Percentiles rank a stretch among this genome's conserved stretches.
These are phyloP conservation scores for Coemansia sp. DNA, from an alignment of 192 early-diverging fungal genomes.

Conservation along the genomic window DNA sequence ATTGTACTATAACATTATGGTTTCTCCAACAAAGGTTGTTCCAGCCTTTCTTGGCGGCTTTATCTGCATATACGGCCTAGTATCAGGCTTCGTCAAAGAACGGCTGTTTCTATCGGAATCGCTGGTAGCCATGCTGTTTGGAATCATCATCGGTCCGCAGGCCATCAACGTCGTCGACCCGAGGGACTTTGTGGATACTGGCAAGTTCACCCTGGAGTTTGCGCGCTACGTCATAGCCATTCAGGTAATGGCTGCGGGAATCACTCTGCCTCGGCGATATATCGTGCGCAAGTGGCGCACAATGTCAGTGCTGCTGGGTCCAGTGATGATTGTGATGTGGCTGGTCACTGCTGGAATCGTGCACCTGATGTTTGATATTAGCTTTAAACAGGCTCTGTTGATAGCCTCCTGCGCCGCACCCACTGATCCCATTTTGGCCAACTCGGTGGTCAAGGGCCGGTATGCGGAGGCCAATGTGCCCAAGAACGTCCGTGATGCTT, in stretches of 20 bases:
- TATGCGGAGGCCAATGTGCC: slow-evolving; percentile 93
- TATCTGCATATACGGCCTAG: slow-evolving; percentile 68
- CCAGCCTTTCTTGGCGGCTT: slow-evolving; percentile 71
- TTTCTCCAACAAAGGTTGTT: slow-evolving; percentile 36
- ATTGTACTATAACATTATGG: slow-evolving; percentile 8
- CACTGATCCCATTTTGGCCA: slow-evolving; percentile 92
- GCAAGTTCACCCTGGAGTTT: slow-evolving; percentile 68
- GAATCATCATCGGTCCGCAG: slow-evolving; percentile 79
- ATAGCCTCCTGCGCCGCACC: slow-evolving; percentile 85
- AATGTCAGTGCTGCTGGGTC: slow-evolving; percentile 70
- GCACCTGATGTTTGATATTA: slow-evolving; percentile 47
- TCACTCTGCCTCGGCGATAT: slow-evolving; percentile 76
- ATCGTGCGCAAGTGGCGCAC: slow-evolving; percentile 68
- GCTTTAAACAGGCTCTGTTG: slow-evolving; percentile 59
- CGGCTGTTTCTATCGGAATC: slow-evolving; percentile 67
- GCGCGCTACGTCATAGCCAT: slow-evolving; percentile 82
- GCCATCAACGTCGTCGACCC: slow-evolving; percentile 72
- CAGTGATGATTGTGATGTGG: slow-evolving; percentile 86
- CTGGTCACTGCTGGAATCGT: slow-evolving; percentile 62
- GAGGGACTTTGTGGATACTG: slow-evolving; percentile 36
- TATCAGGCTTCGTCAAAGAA: slow-evolving; percentile 69
- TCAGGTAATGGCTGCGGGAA: slow-evolving; percentile 78
- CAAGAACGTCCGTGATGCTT: slow-evolving; percentile 67
- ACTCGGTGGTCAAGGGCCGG: slow-evolving; percentile 90
- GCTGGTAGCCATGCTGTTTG: slow-evolving; percentile 81